Base-by-base conservation (phyloP, 2,329 filamentous ascomycete genomes). In the Neonectria sp. region DNA sequence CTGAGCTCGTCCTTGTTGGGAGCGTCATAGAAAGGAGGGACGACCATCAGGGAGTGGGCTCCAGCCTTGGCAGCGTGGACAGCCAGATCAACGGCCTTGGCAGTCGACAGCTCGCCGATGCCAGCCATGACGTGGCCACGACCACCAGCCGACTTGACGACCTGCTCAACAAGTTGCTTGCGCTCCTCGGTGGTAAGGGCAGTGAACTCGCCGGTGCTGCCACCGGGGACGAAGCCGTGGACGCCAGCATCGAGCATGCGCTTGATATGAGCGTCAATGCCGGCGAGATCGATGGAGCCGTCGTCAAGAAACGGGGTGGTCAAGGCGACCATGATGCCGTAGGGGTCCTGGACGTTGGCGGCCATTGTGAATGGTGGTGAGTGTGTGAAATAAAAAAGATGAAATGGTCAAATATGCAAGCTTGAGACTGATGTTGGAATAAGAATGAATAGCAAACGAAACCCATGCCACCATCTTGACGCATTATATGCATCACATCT, bases 1-100 rank as follows among this genome's bases (percentile, higher is more conserved):
- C 58, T 64, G 24, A 76, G 55, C 65, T 76, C 71, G 21, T 77
- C 75, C 24, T 83, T 68, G 65, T 75, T 82, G 33, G 82, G 77
- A 0, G 84, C 78, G 51, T 86, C 85, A 68, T 86, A 86, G 75
- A 82, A 86, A 0, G 85, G 85, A 6, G 85, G 85, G 0, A 86
- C 84, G 13, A 86, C 81, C 85, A 86, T 86, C 0, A 83, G 71
- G 0, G 83, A 82, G 2, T 78, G 76, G 0, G 84, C 84, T 5
- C 75, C 75, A 8, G 25, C 71, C 17, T 85, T 82, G 1, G 74
- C 73, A 17, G 65, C 65, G 25, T 68, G 65, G 24, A 65, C 31
- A 9, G 61, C 65, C 0, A 75, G 63, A 4, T 76, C 72, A 4
- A 85, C 73, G 1, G 75, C 64, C 0, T 67, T 70, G 0, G 67